Base-by-base conservation (phyloP, 129 eudicot genomes). In the Flaveria brownii region DNA sequence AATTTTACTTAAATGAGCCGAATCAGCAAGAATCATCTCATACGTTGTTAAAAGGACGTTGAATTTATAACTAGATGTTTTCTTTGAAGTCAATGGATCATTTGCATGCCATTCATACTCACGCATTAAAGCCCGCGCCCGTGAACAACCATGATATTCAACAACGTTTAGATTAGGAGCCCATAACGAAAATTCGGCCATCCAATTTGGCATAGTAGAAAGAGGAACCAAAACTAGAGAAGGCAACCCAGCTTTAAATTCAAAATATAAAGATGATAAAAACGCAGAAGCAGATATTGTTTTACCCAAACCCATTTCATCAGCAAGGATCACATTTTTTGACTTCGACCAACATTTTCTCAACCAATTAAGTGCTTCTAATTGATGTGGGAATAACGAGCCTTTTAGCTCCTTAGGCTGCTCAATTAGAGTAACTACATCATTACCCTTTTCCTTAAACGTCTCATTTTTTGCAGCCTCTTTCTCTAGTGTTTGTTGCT, bases 151-250 rank as follows among this genome's bases (percentile, higher is more conserved):
- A 45, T 95, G 97, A 75, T 95, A 95, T 74, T 95, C 99, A 2
- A 95, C 91, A 15, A 95, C 97, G 47, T 95, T 91, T 72, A 95
- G 73, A 79, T 95, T 62, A 0, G 99, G 99, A n/a, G 97, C 96
- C 99, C 99, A 95, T 65, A 84, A 76, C 1, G 90, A 60, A 80
- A 95, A 95, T 65, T 95, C 99, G 0, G 99, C 79, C 96, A 87
- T 87, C 99, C 99, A 91, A 55, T 95, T 95, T 9, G 99, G 99
- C 99, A 95, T 95, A 0, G 99, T 95, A 47, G 99, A 91, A 30
- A 95, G 87, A 74, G 99, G 99, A 57, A 95, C 99, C 89, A 95
- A 91, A 63, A 95, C 97, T 43, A 95, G 72, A 84, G 89, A 89
- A 51, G 99, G 99, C 67, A 86, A 84, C 64, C 80, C 77, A 28